These are phyloP conservation scores for Monascus ruber DNA, from an alignment of 2,329 filamentous ascomycete species.

Conservation along the genomic window DNA sequence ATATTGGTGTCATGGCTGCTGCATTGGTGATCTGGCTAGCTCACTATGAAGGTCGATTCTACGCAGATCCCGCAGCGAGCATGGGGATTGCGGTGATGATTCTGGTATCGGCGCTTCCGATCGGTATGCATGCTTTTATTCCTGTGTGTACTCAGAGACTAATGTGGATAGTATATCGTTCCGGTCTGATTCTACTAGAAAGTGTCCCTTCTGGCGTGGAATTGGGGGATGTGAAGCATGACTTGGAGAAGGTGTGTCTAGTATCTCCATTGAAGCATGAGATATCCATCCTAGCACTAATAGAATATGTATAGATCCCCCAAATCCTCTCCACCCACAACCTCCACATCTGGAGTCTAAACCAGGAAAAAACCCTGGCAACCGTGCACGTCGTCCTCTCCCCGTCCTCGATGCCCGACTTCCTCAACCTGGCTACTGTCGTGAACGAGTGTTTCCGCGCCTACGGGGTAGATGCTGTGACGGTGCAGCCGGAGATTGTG, in stretches of 20 bases:
- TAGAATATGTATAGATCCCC: constrained; percentile 39
- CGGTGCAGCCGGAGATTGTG: constrained; percentile 54
- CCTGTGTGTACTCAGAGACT: not conserved
- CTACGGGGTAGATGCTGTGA: constrained; percentile 61
- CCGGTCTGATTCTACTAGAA: constrained; percentile 56
- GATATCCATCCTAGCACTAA: no score
- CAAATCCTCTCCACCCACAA: constrained; percentile 59
- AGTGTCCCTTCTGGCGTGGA: constrained; percentile 51
- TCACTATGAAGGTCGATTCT: constrained; percentile 48
- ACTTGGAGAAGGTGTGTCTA: constrained; percentile 49
- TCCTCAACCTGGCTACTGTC: constrained; percentile 49
- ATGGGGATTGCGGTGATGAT: constrained; percentile 66
- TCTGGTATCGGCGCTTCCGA: constrained; percentile 49
- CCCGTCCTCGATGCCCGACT: constrained; percentile 44
- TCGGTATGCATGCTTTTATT: constrained; percentile 24
- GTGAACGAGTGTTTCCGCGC: constrained; percentile 60
- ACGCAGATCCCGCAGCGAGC: constrained; percentile 59
- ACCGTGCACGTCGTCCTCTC: constrained; percentile 57
- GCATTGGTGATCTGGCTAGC: constrained; percentile 59
- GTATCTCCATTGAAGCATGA: no score
- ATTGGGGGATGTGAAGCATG: constrained; percentile 53
- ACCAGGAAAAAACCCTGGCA: constrained; percentile 58
- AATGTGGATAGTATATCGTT: constrained; percentile 12
- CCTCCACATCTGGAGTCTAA: constrained; percentile 62
- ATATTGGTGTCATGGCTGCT: constrained; percentile 61